Percentiles rank a stretch among this genome's conserved stretches.
phyloP scores from a whole-genome alignment of 108 stramenopile species.

The Thalassiosira profunda region DNA sequence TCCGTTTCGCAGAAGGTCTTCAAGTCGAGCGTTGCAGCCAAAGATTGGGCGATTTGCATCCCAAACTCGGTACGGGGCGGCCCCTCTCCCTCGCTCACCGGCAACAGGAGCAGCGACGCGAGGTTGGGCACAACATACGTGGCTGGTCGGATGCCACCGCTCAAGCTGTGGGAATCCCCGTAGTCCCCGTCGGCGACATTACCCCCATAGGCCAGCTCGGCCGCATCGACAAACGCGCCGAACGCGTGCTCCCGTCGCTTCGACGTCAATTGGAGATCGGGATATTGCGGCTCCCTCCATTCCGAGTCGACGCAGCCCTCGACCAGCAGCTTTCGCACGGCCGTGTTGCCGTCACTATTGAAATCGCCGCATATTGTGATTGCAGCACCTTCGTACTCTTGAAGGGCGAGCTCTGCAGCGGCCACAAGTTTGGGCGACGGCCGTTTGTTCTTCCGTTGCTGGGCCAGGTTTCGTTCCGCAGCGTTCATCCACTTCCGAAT shows the following conservation, averaged over 20 bases:
- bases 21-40: conserved; percentile 32
- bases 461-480: conserved; percentile 7
- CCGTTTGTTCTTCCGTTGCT: conserved; percentile 26
- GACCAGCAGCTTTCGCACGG: conserved; percentile 63
- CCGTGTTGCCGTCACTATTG: conserved; percentile 69
- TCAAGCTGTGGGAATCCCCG: conserved; percentile 5
- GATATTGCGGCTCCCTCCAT: conserved; percentile 43
- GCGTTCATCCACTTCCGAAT: conserved; percentile 40
- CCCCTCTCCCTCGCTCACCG: conserved; percentile 17
- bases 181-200: conserved; percentile 45
- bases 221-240: conserved; percentile 29
- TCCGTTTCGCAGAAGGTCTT: conserved; percentile 26
- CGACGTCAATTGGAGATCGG: conserved; percentile 20
- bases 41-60: conserved; percentile 24
- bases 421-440: conserved; percentile 23
- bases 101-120: conserved; percentile 29
- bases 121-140: conserved; percentile 45
- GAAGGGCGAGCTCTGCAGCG: conserved; percentile 8
- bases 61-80: conserved; percentile 43
- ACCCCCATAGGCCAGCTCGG: conserved; percentile 30
- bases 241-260: conserved; percentile 15
- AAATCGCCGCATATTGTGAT: conserved; percentile 87
- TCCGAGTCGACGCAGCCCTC: conserved; percentile 68
- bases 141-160: conserved; percentile 13
- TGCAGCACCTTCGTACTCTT: conserved; percentile 29